Base-by-base conservation (phyloP, 148 eudicot genomes). In the Rhododendron henanense region DNA sequence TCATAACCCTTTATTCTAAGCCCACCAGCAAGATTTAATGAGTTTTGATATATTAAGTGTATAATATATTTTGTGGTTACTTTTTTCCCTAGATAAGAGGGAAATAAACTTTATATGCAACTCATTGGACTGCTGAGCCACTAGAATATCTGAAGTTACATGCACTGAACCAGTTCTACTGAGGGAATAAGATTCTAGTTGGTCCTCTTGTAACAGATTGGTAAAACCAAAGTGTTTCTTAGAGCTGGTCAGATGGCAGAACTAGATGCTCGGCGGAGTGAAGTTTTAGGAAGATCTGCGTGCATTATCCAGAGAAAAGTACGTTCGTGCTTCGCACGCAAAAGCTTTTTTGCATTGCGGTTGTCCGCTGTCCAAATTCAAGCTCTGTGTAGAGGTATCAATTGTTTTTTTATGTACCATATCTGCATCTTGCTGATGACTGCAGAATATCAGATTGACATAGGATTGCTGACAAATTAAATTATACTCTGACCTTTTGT, bases 201-300 rank as follows among this genome's bases (percentile, higher is more conserved):
- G 50, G 28, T 45, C n/a, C 47, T 61, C 41, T 84, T 75, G 61
- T 88, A 51, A 83, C 96, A 96, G 99, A 87, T 96, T 87, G 99
- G 99, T 87, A 95, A 92, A 91, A 95, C 94, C 53, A 96, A 96
- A 87, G 94, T 96, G 76, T 96, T 96, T 89, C 98, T 96, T 25
- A 94, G 98, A 94, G 98, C 97, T 75, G 99, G 99, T 75, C 99
- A 96, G 91, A 96, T 96, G 98, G 98, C 98, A 85, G 98, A 95
- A 87, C 88, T 96, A 87, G 99, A 96, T 91, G 92, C 95, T 78
- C 90, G 80, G 44, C 90, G 99, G 83, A 93, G 71, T 83, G 94
- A 92, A 91, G 92, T 95, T 61, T 90, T 96, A 89, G 96, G 94
- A 85, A 94, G 83, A 88, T 96, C 98, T 86, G 99, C 98, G 47